Base-by-base conservation (phyloP, 768 basidiomycete genomes). In the Xerocomellus amylosporus region DNA sequence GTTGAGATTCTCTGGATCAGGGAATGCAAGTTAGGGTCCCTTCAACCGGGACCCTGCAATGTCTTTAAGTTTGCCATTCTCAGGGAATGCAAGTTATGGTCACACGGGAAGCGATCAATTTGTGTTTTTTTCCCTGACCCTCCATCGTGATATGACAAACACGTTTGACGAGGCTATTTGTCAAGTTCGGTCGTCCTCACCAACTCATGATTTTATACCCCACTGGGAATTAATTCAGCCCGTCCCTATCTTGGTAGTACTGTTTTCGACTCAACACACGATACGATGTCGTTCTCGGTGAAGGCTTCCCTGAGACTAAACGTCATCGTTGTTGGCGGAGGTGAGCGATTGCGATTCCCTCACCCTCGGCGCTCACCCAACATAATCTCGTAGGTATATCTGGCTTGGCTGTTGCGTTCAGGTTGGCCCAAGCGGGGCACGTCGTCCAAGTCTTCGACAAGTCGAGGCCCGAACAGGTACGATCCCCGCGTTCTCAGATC, bases 341-440 rank as follows among this genome's bases (percentile, higher is more conserved):
- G 61, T 62, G 39, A 55, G 61, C 26, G 42, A 36, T 36, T 9
- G 61, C 26, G 42, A 40, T 36, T 9, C n/a, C 13, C 8, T 31
- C n/a, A 9, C 5, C 7, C 5, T 22, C 14, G 8, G 14, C 17
- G 38, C 26, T 33, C 43, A 38, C 20, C 17, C 46, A 33, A 54
- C 40, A 17, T 28, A 2, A 17, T 17, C 6, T 37, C 31, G 46
- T 37, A 63, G 61, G 78, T 22, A 72, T 84, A 19, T 72, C 77
- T 50, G 85, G 84, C 20, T 73, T 85, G 43, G 77, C 82, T 5
- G 68, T 75, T 30, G 84, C 83, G 2, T 81, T 75, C 60, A 71
- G 78, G n/a, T 73, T 86, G 38, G 71, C 72, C 24, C 76, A 74
- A 57, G 77, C 79, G 1, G 84, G 85, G 2, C 85, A 86, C 26